phyloP scores from a whole-genome alignment of 2,329 filamentous ascomycete species.

The Mycogone perniciosa region DNA sequence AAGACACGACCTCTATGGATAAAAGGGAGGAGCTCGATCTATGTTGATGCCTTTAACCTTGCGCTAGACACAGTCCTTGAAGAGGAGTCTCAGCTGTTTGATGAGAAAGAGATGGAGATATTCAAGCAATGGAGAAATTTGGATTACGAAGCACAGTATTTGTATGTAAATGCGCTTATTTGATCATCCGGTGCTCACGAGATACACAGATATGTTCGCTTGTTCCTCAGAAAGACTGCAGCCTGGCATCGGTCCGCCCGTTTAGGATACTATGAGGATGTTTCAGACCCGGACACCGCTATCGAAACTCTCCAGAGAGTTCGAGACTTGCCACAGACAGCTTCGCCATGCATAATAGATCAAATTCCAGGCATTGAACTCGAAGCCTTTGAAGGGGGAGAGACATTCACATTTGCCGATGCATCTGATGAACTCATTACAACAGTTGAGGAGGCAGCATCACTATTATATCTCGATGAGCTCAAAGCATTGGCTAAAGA shows the following conservation, averaged over 20 bases:
- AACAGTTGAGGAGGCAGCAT: slow-evolving; percentile 75
- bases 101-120: slow-evolving; percentile 67
- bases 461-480: slow-evolving; percentile 79
- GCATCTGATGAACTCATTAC: slow-evolving; percentile 65
- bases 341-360: slow-evolving; percentile 13
- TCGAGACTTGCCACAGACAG: slow-evolving; percentile 45
- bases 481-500: slow-evolving; percentile 79
- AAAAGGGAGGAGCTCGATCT: slow-evolving; percentile 78
- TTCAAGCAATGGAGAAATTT: slow-evolving; percentile 71
- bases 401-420: slow-evolving; percentile 73
- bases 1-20: slow-evolving; percentile 50
- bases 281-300: slow-evolving; percentile 64
- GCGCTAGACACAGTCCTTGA: slow-evolving; percentile 83
- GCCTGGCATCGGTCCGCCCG: slow-evolving; percentile 81
- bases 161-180: slow-evolving; percentile 50
- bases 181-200: neutral
- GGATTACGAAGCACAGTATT: slow-evolving; percentile 80
- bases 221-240: slow-evolving; percentile 88
- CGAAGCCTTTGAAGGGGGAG: slow-evolving; percentile 41
- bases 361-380: slow-evolving; percentile 27
- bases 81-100: slow-evolving; percentile 83
- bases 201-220: slow-evolving; percentile 66
- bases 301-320: slow-evolving; percentile 56
- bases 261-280: slow-evolving; percentile 75
- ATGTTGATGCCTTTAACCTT: slow-evolving; percentile 94